Base-by-base conservation (phyloP, 2,329 filamentous ascomycete genomes). In the Scytalidium lignicola region DNA sequence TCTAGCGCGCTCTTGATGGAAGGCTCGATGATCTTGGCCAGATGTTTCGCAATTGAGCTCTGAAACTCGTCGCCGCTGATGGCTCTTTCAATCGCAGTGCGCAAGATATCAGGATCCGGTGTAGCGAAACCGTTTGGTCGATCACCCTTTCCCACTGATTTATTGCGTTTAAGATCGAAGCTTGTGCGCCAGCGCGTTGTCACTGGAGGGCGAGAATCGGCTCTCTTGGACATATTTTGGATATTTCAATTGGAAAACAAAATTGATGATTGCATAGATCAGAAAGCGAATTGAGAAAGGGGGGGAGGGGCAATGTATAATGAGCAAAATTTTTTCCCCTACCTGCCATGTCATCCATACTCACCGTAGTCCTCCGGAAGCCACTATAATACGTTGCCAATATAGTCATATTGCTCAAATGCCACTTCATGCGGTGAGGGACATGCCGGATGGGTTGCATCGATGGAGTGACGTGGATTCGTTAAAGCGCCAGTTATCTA, bases 1-100 rank as follows among this genome's bases (percentile, higher is more conserved):
- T 65, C 62, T 9, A 65, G 49, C 10, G 62, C 62, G 21, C 54
- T 52, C 45, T 61, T 63, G 28, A 65, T 65, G 1, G 58, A 56
- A 7, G 62, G 62, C 41, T 63, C 60, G 12, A 65, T 57, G 17
- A 65, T 41, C 28, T 55, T 52, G 2, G 62, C 62, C 21, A 65
- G 49, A 41, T 63, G 61, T 9, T 56, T 55, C 8, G 62, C 62
- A 41, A 65, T 62, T 13, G 61, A 60, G 49, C 26, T 51, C 48
- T 64, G 62, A 41, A 65, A 65, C 15, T 52, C 48, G 44, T 63
- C 58, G 44, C 56, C 55, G 44, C 55, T 59, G 46, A 65, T 59
- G 28, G 62, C 57, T 44, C 59, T 44, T 20, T 63, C 61, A 17
- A 65, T 54, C 15, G 54, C 58, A 39, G 42, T 49, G 43, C 55